These are phyloP conservation scores for Ramularia endophylla DNA, from an alignment of 2,329 filamentous ascomycete species.

Conservation along the genomic window DNA sequence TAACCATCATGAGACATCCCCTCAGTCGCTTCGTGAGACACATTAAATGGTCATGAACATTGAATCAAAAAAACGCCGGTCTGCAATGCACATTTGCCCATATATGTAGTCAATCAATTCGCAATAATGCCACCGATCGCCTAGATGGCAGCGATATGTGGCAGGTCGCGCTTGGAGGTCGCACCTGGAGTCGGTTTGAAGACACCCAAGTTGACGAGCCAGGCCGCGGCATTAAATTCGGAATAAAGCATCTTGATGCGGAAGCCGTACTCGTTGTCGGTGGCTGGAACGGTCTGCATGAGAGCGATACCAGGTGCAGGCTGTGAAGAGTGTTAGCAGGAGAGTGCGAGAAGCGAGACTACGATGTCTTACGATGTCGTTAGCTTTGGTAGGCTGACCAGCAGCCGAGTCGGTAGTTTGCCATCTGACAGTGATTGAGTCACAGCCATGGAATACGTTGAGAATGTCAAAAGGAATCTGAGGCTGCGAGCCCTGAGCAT, in stretches of 20 bases:
- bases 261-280: slow-evolving; percentile 22
- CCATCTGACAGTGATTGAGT: slow-evolving; percentile 24
- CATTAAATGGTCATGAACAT: too few relatives aligned
- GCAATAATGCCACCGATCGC: too few relatives aligned
- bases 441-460: slow-evolving; percentile 25
- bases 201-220: slow-evolving; percentile 27
- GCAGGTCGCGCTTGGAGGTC: slow-evolving; percentile 9
- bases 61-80: too few relatives aligned
- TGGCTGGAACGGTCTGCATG: slow-evolving; percentile 21
- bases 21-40: too few relatives aligned
- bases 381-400: slow-evolving; percentile 22
- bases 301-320: slow-evolving; percentile 24
- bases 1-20: too few relatives aligned
- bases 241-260: slow-evolving; percentile 26
- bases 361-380: slow-evolving; percentile 25
- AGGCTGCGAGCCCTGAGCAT: slow-evolving; percentile 25
- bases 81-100: too few relatives aligned
- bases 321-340: slow-evolving; percentile 4
- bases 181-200: slow-evolving; percentile 19
- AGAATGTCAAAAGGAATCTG: slow-evolving; percentile 27
- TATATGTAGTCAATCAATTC: too few relatives aligned
- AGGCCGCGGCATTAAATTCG: slow-evolving; percentile 28
- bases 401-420: slow-evolving; percentile 20
- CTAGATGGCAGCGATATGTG: neutral
- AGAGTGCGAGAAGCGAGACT: neutral